phyloP scores from a whole-genome alignment of 2,329 filamentous ascomycete species.

The Paecilomyces variotii region DNA sequence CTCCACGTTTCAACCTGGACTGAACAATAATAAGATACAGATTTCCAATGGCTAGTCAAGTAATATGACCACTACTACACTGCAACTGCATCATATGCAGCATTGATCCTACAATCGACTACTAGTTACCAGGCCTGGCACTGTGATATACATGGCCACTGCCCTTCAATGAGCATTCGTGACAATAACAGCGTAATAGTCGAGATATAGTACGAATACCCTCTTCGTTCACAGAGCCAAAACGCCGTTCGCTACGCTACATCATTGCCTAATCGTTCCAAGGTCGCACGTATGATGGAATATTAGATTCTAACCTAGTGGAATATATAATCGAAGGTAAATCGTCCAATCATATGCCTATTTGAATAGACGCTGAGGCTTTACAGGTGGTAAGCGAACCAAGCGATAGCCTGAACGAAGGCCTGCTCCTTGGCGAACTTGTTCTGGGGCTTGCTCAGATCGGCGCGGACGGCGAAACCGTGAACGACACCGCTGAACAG shows the following conservation, averaged over 20 bases:
- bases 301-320: background rate
- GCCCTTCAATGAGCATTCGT: too few species aligned
- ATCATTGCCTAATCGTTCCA: background rate
- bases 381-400: constrained; percentile 61
- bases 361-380: background rate
- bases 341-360: background rate
- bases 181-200: too few species aligned
- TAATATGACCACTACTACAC: background rate
- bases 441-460: constrained; percentile 48
- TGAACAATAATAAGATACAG: background rate
- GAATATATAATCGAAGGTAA: background rate
- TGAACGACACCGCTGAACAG: constrained; percentile 64
- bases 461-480: constrained; percentile 65
- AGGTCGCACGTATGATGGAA: background rate
- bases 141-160: too few species aligned
- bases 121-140: too few species aligned
- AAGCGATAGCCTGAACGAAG: constrained; percentile 66
- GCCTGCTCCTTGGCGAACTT: constrained; percentile 74
- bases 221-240: background rate
- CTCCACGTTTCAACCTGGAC: background rate
- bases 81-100: background rate
- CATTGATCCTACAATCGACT: background rate
- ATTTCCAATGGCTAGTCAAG: background rate
- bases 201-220: background rate
- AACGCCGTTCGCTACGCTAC: background rate